These are phyloP conservation scores for Coemansia sp. DNA, from an alignment of 192 early-diverging fungal species.

Conservation along the genomic window DNA sequence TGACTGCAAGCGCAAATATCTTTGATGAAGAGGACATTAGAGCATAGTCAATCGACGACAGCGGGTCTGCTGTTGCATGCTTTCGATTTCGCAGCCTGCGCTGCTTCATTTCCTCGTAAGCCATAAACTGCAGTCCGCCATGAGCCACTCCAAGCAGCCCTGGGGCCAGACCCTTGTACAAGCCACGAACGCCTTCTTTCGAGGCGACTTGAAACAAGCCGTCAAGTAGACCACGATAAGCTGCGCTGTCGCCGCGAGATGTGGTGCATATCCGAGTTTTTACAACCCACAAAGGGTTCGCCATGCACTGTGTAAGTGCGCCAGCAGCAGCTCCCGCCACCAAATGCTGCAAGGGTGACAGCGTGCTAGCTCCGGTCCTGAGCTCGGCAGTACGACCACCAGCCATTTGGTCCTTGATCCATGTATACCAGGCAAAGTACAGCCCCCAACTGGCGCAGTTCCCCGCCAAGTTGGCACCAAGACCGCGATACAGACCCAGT, in stretches of 20 bases:
- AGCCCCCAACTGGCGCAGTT: conserved; percentile 91
- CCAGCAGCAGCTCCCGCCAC: conserved; percentile 74
- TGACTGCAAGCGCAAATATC: conserved; percentile 75
- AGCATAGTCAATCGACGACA: conserved; percentile 69
- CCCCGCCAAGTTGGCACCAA: conserved; percentile 85
- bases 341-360: conserved; percentile 77
- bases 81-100: conserved; percentile 40
- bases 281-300: conserved; percentile 82
- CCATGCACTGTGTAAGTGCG: conserved; percentile 63
- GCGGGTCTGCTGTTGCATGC: background rate
- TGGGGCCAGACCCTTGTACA: conserved; percentile 79
- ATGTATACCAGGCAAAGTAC: conserved; percentile 89
- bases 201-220: conserved; percentile 56
- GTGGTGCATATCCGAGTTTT: conserved; percentile 81
- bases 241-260: conserved; percentile 48
- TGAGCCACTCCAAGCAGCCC: conserved; percentile 91
- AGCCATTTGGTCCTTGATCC: conserved; percentile 46
- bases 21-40: conserved; percentile 85
- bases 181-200: conserved; percentile 69
- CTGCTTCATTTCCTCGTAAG: conserved; percentile 95
- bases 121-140: conserved; percentile 97
- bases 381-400: conserved; percentile 44
- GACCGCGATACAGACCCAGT: conserved; percentile 83
- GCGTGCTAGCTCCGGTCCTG: conserved; percentile 40
- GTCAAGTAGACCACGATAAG: conserved; percentile 65